Base-by-base conservation (phyloP, 345 rosid genomes). In the Syzygium jambos region DNA sequence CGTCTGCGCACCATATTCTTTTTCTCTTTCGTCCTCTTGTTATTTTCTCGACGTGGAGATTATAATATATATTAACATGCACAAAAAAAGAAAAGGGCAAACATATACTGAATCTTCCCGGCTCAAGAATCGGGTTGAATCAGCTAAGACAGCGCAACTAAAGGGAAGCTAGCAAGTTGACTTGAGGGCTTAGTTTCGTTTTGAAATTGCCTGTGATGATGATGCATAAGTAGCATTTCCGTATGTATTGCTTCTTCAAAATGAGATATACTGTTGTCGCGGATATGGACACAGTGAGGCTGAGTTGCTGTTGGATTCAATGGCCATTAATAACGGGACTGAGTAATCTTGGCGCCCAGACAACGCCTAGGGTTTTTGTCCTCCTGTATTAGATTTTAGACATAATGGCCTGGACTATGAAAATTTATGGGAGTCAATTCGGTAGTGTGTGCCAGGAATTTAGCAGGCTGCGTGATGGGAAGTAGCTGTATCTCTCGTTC, bases 301-400 rank as follows among this genome's bases (percentile, higher is more conserved):
- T 51, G 84, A 77, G 86, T 53, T 6, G 89, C 84, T 54, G 87
- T 84, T 84, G 88, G 90, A 88, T 89, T 87, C 68, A 83, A 88
- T 80, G 88, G 85, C 65, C 84, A 73, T 86, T 84, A 57, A 87
- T 51, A 52, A 68, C 23, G 52, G 85, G 68, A 34, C 82, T 86
- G 86, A 53, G 89, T 73, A 51, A 86, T 88, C 90, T 73, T 73
- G 89, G 90, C 92, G 88, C 86, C 88, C 87, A 78, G 61, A 12
- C 80, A 85, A 86, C 63, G 89, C 88, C 46, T 84, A 84, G 63
- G 85, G 86, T 29, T 84, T 84, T 55, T 43, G 82, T 52, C 84
- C 85, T 43, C 34, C 41, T 61, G 29, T 6, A 11, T 34, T 9
- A 19, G 38, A 80, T 88, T 30, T 25, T 6, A 43, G 46, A 84